Base-by-base conservation (phyloP, 1,284 basidiomycete genomes). In the Ganoderma meredithae region DNA sequence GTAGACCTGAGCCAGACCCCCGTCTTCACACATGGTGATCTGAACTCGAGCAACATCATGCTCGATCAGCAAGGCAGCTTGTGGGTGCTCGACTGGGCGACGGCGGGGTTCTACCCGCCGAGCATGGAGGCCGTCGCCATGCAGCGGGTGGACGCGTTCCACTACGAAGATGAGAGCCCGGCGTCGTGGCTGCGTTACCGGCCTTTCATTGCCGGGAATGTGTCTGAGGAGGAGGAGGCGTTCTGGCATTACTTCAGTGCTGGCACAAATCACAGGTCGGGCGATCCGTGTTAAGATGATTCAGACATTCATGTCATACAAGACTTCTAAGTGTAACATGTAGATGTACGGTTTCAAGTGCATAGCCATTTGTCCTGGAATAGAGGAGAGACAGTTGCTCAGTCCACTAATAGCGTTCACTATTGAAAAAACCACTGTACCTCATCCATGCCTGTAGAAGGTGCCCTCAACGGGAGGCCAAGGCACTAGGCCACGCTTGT, bases 41-140 rank as follows among this genome's bases (percentile, higher is more conserved):
- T 75, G 12, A 73, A 75, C 43, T 15, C 47, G 22, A 71, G 68
- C 44, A 74, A 75, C 55, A 58, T 74, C 15, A 7, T 75, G 4
- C 66, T 75, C 39, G 68, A 69, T 39, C 67, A 71, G 15, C 61
- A 69, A 5, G 72, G 72, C 1, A 39, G 59, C 25, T 60, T 76
- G 36, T 76, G 75, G 74, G 31, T 75, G 5, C 41, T 75, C 3
- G 75, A 76, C 52, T 76, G 75, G 75, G 71, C 19, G 0, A 52
- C 65, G 8, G 63, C 67, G 0, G 71, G 71, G 7, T 76, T 71
- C 53, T 75, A 72, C 60, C 75, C 75, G 2, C 40, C 60, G n/a
- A 72, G 64, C 43, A 59, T 76, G 10, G 72, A 76, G 55, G 44
- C 70, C 2, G 39, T 66, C 6, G 53, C 55, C 15, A 66, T 67